Base-by-base conservation (phyloP, 2,329 filamentous ascomycete species). In the Aspergillus chevalieri region DNA sequence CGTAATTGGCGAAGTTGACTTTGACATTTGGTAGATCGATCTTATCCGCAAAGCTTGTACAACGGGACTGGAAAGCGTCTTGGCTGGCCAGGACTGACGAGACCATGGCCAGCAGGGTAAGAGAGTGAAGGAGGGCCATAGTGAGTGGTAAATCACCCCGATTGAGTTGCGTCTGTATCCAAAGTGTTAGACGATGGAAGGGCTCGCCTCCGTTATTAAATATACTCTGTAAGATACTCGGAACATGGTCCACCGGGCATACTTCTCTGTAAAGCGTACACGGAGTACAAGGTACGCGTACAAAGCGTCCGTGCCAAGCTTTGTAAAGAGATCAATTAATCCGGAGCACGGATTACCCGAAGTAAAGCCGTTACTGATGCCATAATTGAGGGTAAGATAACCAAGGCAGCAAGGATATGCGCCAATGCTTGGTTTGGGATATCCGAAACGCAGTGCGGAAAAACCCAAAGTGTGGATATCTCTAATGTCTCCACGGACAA, bases 1-100 rank as follows among this genome's bases (percentile, higher is more conserved):
- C 59, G 48, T 66, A 70, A 14, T 69, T 60, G 17, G 50, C 60
- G 19, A 66, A 60, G 28, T 66, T 65, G 15, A 66, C 62, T 12
- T 57, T 58, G 10, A 65, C 63, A 52, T 66, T 52, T 3, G 64
- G 63, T 1, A 66, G 34, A 22, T 63, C 28, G 10, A 66, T 61
- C 28, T 57, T 57, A 42, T 56, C 39, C n/a, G 47, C 56, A 24
- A 66, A 65, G 9, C 49, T 48, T 10, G 52, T 14, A 47, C 64
- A 66, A 44, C 60, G 59, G 4, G 51, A 47, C 17, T 62, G 52
- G 15, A 66, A 66, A 4, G 50, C 24, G 51, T 65, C 59, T 17
- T 60, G 56, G 14, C 48, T 56, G 12, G 62, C 62, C 6, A 59
- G 26, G 15, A 44, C 55, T 12, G 54, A 33, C 3, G 58, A 59